Conservation (phyloP, 2,329 filamentous ascomycete genomes). For the Cladorrhinum sp. region DNA sequence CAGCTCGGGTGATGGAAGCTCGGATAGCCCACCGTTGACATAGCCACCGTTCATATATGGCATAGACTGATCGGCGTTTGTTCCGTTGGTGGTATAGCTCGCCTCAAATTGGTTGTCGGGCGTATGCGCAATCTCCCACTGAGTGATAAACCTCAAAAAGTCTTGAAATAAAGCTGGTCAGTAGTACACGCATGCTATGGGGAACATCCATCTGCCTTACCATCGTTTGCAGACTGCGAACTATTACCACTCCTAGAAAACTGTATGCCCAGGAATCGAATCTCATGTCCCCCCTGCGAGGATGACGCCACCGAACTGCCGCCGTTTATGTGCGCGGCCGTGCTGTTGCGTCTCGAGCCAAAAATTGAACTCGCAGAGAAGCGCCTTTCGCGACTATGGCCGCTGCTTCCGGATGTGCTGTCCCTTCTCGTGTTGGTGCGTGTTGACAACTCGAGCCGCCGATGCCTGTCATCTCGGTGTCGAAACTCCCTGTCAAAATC, state of each 20-base stretch:
- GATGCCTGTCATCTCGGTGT: constrained; percentile 45
- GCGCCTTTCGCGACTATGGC: constrained; percentile 35
- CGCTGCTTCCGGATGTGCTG: constrained; percentile 37
- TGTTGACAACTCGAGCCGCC: constrained; percentile 43
- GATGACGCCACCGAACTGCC: constrained; percentile 22
- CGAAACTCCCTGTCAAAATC: constrained; percentile 47
- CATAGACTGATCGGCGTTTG: neutral
- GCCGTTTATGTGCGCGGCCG: constrained; percentile 13
- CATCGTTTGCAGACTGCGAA: constrained; percentile 31
- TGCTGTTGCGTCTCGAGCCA: constrained; percentile 31
- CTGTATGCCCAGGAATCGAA: constrained; percentile 49
- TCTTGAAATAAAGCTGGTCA: constrained; percentile 31
- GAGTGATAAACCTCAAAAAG: constrained; percentile 45
- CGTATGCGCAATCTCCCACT: constrained; percentile 45
- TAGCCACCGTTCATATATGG: neutral
- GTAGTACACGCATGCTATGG: constrained; percentile 5
- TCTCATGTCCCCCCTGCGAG: constrained; percentile 35
- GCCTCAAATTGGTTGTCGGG: constrained; percentile 47
- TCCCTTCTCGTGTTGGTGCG: constrained; percentile 38
- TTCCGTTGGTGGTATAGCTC: constrained; percentile 41
- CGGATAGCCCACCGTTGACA: constrained; percentile 11
- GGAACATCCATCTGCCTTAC: constrained; percentile 31
- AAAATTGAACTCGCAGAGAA: constrained; percentile 45
- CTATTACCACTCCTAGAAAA: constrained; percentile 40
- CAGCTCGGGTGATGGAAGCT: constrained; percentile 20